Evolutionary conservation across 2,329 filamentous ascomycete genomes (phyloP), one percentile per base, ranked within the genome.

Genomic region (Pestalotiopsis fici): DNA sequence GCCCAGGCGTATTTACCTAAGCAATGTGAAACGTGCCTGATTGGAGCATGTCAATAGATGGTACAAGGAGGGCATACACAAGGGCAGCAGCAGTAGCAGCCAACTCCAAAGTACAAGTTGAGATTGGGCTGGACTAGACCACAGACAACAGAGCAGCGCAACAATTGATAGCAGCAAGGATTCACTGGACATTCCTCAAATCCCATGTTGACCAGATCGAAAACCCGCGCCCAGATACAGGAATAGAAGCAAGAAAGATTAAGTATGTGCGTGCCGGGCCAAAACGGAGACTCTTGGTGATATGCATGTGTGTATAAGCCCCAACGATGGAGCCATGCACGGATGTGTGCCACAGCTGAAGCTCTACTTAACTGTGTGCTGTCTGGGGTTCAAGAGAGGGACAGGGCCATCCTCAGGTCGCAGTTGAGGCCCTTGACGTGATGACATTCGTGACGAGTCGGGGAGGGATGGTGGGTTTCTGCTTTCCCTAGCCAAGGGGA

Each of bases 381-480:
- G n/a, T n/a, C n/a, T n/a, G 50, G 63, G 63, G 63, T 39, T 57
- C 27, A 35, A 35, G 31, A 43, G 27, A 43, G n/a, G 50, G 50
- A 27, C 54, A 54, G 25, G 28, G 23, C 50, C 43, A 50, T 50
- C 43, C 7, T 50, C 43, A 18, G 43, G 43, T 50, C 43, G 15
- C 18, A 50, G 43, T 50, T 23, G n/a, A 59, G 63, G 63, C 39
- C 25, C 63, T 31, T 59, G 54, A 59, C 43, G 37, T 39, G 47
- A 56, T 27, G n/a, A 47, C 15, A 59, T 25, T 28, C 54, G 59
- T 47, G 63, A 65, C 39, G 63, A 65, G 63, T 65, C 63, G 63
- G 63, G 63, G 31, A 39, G 28, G 9, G 39, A 39, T 21, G 50
- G 21, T 21, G 57, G 18, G 13, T 64, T 23, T 47, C 13, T 64